Base-by-base conservation (phyloP, 495 filamentous ascomycete species). In the Penicillium canescens region DNA sequence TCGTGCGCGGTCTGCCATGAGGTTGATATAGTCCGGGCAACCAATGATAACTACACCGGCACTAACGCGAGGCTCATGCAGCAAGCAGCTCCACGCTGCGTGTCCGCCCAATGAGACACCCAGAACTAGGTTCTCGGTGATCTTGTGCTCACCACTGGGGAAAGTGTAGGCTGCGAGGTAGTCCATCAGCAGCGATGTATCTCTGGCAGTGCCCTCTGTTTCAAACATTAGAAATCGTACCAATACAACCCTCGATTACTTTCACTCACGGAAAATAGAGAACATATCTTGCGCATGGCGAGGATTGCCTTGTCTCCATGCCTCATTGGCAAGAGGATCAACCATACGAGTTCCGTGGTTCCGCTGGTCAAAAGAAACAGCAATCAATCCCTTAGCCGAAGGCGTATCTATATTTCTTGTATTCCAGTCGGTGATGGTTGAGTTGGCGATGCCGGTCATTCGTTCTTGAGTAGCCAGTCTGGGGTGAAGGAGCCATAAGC, bases 211-310 rank as follows among this genome's bases (percentile, higher is more conserved):
- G 42, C 91, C 91, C 64, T 85, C 80, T 83, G 51, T 12, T 13
- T 7, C 20, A 35, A 13, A 23, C 13, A 38, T 43, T 36, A 39
- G n/a, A 35, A 48, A 46, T 2, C 0, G 6, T 18, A 14, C 2
- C 7, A n/a, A 23, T 38, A 3, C 13, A 1, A 3, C 20, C 2
- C 6, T n/a, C 16, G 8, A 16, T 40, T 40, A 4, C 4, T 12
- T 37, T 14, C 60, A 76, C 75, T 76, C 56, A 82, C 77, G 72
- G 64, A 81, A 84, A 39, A 81, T 73, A 7, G 76, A 82, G 65
- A 92, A 93, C 89, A 96, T 93, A 63, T 96, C 92, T 61, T 86
- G 83, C 18, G 90, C 92, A 78, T 98, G 94, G 6, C 78, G 83
- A 26, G 78, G 72, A 61, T 98, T 98, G 18, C 91, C 91, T 28